Conservation (phyloP, 2,329 filamentous ascomycete genomes). For the Curvularia lunata region DNA sequence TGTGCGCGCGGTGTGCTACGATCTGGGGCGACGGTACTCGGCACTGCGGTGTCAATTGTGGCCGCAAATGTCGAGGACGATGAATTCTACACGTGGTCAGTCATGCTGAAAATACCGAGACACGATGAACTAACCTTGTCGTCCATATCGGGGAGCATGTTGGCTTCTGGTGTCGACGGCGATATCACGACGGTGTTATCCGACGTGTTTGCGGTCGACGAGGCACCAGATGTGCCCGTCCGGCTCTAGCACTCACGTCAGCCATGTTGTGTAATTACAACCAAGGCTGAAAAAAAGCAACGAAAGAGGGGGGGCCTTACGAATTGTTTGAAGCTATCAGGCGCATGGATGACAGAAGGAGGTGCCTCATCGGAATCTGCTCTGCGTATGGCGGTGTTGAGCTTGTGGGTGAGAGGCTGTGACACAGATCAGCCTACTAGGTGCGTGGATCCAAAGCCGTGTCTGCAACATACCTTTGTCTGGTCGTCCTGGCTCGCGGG, state of each 20-base stretch:
- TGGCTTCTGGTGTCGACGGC: conserved; percentile 47
- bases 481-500: conserved; percentile 42
- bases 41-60: conserved; percentile 76
- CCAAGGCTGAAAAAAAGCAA: conserved; percentile 1
- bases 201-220: conserved; percentile 40
- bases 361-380: conserved; percentile 75
- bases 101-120: not conserved
- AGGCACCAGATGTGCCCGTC: conserved; percentile 36
- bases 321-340: conserved; percentile 81
- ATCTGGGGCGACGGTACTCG: conserved; percentile 52
- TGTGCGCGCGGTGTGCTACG: conserved; percentile 83
- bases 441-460: not conserved
- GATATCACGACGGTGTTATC: conserved; percentile 48
- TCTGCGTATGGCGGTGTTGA: conserved; percentile 54
- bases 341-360: conserved; percentile 89
- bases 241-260: conserved; percentile 41
- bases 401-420: conserved; percentile 51
- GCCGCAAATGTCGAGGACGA: conserved; percentile 63
- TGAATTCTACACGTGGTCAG: conserved; percentile 42
- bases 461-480: conserved; percentile 35
- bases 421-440: conserved; percentile 10
- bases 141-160: conserved; percentile 46
- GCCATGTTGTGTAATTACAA: conserved; percentile 40
- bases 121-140: conserved; percentile 40
- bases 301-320: conserved; percentile 53